Evolutionary conservation across 306 rosid genomes (phyloP).

Genomic region (Lathyrus sativus): DNA sequence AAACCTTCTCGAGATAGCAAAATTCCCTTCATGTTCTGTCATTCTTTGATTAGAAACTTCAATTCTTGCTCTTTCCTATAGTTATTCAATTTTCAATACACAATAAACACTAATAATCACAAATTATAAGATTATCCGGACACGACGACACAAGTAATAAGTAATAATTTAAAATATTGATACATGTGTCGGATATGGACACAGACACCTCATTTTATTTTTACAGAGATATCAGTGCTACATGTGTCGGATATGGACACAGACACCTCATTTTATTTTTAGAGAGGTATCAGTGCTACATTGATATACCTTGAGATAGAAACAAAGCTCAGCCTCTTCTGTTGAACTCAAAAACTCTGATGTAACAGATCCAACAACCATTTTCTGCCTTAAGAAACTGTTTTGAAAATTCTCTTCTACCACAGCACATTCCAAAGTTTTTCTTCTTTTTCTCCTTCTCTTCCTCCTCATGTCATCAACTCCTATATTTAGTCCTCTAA

Average conservation of each 20-base stretch:
- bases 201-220: too few relatives aligned
- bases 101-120: not conserved
- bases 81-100: conserved; percentile 19
- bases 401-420: conserved; percentile 39
- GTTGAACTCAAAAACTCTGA: conserved; percentile 42
- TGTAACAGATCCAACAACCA: conserved; percentile 27
- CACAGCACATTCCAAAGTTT: conserved; percentile 34
- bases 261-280: too few relatives aligned
- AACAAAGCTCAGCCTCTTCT: conserved; percentile 68
- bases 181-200: too few relatives aligned
- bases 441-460: conserved; percentile 59
- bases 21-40: conserved; percentile 46
- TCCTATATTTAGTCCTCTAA: conserved; percentile 35
- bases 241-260: too few relatives aligned
- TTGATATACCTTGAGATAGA: conserved; percentile 57
- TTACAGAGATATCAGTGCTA: too few relatives aligned
- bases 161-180: too few relatives aligned
- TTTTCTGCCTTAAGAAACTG: conserved; percentile 17
- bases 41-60: conserved; percentile 49
- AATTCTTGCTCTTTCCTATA: conserved; percentile 68
- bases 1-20: conserved; percentile 44
- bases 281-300: too few relatives aligned
- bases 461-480: conserved; percentile 53
- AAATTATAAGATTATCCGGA: not conserved
- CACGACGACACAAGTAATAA: too few relatives aligned